phyloP scores from a whole-genome alignment of 495 filamentous ascomycete species.

The Rostrohypoxylon terebratum region DNA sequence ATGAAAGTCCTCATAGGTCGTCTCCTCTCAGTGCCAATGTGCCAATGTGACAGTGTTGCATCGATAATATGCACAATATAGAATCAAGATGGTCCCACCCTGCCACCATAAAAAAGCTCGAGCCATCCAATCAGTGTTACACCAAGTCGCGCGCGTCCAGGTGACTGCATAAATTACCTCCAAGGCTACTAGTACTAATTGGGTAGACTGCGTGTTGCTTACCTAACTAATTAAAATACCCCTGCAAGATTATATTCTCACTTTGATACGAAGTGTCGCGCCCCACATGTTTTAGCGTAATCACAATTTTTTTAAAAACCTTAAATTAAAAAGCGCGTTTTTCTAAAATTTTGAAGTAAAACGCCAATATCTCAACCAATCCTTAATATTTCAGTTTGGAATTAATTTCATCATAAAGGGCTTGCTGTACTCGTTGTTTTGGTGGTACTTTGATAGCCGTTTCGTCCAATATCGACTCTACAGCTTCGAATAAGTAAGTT shows the following conservation, averaged over 20 bases:
- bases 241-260: background rate
- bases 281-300: too few relatives aligned
- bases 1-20: conserved; percentile 8
- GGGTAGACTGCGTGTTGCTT: background rate
- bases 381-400: too few relatives aligned
- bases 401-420: too few relatives aligned
- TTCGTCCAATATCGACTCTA: too few relatives aligned
- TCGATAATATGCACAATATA: conserved; percentile 3
- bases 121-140: conserved; percentile 30
- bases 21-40: conserved; percentile 13
- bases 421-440: too few relatives aligned
- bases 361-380: too few relatives aligned
- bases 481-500: too few relatives aligned
- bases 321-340: too few relatives aligned
- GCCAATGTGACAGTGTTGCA: conserved; percentile 8
- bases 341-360: too few relatives aligned
- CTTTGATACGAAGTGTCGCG: background rate
- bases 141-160: conserved; percentile 35
- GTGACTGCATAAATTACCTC: conserved; percentile 22
- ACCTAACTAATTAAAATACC: background rate
- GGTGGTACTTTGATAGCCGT: too few relatives aligned
- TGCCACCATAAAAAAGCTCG: conserved; percentile 37
- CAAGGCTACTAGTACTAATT: conserved; percentile 9
- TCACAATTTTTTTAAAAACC: too few relatives aligned
- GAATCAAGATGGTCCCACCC: conserved; percentile 26